These are phyloP conservation scores for Hyparrhenia diplandra DNA, from an alignment of 176 grass and related monocot genomes.

Conservation along the genomic window DNA sequence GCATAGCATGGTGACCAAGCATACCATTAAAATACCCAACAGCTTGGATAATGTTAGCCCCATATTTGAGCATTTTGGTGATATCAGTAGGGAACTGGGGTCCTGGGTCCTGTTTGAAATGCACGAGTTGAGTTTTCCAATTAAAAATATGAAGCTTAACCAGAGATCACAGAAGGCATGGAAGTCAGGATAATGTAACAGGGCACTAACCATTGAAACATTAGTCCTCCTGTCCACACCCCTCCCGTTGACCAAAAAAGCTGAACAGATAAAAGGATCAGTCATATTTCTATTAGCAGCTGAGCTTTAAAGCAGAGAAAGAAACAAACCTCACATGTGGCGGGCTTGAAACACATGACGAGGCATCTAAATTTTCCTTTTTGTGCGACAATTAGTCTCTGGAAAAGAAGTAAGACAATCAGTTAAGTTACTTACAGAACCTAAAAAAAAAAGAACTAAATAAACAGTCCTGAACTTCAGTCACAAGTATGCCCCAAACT, in stretches of 20 bases:
- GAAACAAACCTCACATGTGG: slow-evolving; percentile 75
- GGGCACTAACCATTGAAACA: slow-evolving; percentile 64
- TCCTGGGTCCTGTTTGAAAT: slow-evolving; percentile 67
- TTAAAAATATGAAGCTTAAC: slow-evolving; percentile 1
- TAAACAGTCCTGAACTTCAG: neutral
- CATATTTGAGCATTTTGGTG: slow-evolving; percentile 97
- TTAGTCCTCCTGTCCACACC: slow-evolving; percentile 89
- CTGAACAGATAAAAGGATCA: slow-evolving; percentile 43
- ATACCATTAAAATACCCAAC: slow-evolving; percentile 92
- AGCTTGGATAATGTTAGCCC: slow-evolving; percentile 93
- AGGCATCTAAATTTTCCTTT: slow-evolving; percentile 76
- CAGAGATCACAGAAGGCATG: neutral
- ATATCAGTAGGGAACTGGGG: slow-evolving; percentile 92
- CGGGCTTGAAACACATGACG: slow-evolving; percentile 75
- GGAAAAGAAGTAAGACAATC: slow-evolving; percentile 18
- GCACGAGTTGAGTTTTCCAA: neutral
- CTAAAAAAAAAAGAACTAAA: slow-evolving; percentile 15
- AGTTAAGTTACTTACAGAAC: neutral
- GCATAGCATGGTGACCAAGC: neutral
- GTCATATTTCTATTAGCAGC: neutral
- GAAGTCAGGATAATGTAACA: neutral
- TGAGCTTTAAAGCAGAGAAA: slow-evolving; percentile 5
- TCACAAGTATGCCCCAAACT: neutral
- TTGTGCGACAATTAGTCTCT: slow-evolving; percentile 76
- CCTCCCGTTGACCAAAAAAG: slow-evolving; percentile 91